These are phyloP conservation scores for Prunus mongolica DNA, from an alignment of 306 rosid genomes.

Conservation along the genomic window DNA sequence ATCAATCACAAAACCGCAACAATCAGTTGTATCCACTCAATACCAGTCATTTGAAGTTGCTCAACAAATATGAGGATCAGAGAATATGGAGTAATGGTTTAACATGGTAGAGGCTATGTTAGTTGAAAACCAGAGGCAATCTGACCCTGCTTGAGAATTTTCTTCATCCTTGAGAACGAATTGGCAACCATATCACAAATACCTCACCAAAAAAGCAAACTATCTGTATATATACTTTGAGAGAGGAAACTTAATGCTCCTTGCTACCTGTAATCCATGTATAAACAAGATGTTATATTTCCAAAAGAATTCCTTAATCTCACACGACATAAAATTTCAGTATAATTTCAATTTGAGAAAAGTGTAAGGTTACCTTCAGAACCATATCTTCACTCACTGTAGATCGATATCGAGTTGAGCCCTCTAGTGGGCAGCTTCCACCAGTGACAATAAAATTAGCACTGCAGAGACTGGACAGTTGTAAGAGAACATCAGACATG, in stretches of 20 bases:
- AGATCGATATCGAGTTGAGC: slow-evolving; percentile 76
- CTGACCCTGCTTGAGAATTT: background rate
- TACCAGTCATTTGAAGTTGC: slow-evolving; percentile 14
- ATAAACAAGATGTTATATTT: slow-evolving; percentile 1
- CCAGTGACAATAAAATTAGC: slow-evolving; percentile 81
- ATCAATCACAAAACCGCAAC: background rate
- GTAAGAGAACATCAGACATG: slow-evolving; percentile 82
- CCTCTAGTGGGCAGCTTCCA: slow-evolving; percentile 84
- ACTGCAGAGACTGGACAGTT: slow-evolving; percentile 84
- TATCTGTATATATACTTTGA: slow-evolving; percentile 79
- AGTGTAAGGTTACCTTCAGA: slow-evolving; percentile 48
- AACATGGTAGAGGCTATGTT: background rate
- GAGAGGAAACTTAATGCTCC: slow-evolving; percentile 86
- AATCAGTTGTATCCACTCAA: background rate
- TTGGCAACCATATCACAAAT: slow-evolving; percentile 18
- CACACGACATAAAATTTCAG: background rate
- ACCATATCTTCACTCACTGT: slow-evolving; percentile 73
- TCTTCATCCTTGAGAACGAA: slow-evolving; percentile 6
- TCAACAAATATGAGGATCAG: slow-evolving; percentile 1
- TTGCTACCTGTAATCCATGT: slow-evolving; percentile 65
- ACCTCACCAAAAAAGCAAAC: slow-evolving; percentile 9
- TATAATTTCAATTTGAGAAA: background rate
- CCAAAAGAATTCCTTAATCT: background rate
- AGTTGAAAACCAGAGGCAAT: background rate
- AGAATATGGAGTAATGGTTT: background rate